Conservation (phyloP, 2,329 filamentous ascomycete genomes). For the Xenoacremonium recifei region DNA sequence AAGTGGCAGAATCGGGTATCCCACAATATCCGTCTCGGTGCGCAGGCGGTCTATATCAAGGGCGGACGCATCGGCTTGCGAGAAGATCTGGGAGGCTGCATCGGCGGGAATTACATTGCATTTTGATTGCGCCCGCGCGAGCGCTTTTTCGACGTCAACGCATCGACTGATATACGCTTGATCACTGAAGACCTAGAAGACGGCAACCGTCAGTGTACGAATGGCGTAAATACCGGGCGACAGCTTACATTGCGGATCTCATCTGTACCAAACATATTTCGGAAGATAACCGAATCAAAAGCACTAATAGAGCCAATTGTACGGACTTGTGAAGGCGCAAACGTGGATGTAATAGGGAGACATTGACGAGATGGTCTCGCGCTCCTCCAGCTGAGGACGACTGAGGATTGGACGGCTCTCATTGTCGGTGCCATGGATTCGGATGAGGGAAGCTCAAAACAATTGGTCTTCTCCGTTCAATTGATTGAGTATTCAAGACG, state of each 20-base stretch:
- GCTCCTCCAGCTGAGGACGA: too few species aligned
- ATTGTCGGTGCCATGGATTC: too few species aligned
- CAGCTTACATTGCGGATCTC: neutral
- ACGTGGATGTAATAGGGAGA: too few species aligned
- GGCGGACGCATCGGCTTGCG: neutral
- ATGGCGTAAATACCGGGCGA: too few species aligned
- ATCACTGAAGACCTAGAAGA: constrained; percentile 5
- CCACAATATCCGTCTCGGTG: constrained; percentile 46
- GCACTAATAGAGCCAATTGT: too few species aligned
- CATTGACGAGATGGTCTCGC: too few species aligned
- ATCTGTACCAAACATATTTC: neutral
- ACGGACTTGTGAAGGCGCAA: too few species aligned
- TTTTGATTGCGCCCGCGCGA: neutral
- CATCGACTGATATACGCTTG: neutral
- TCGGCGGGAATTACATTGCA: neutral
- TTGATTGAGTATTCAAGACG: too few species aligned
- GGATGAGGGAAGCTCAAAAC: too few species aligned
- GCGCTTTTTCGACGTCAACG: neutral
- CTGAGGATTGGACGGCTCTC: too few species aligned
- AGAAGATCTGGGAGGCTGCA: constrained; percentile 5
- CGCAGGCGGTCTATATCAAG: neutral
- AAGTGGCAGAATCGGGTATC: constrained; percentile 52
- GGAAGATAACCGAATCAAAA: neutral
- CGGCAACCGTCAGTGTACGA: too few species aligned
- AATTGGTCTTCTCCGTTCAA: too few species aligned